Base-by-base conservation (phyloP, 2,329 filamentous ascomycete species). In the Botryotinia calthae region DNA sequence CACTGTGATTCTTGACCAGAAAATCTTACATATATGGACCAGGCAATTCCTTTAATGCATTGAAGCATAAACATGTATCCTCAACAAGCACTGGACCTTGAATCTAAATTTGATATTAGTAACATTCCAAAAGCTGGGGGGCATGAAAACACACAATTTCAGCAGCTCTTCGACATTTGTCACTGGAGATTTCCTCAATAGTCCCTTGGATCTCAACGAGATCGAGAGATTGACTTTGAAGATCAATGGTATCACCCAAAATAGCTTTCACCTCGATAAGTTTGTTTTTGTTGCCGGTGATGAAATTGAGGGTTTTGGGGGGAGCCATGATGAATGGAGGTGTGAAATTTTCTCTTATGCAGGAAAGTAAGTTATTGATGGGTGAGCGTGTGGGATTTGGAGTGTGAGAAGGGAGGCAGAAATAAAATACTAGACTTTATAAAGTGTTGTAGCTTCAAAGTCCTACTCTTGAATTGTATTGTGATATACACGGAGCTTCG, bases 211-310 rank as follows among this genome's bases (percentile, higher is more conserved):
- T 90, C 84, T 99, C 96, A 46, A 92, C 87, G 31, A 98, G 85
- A 80, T 98, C 94, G 44, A 98, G 83, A 51, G 88, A 86, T 82
- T 93, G 89, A 83, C 87, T 95, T 72, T 88, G 87, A 59, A 99
- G 87, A 75, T 91, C 86, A 76, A 98, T 91, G 48, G 85, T 84
- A 73, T 87, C 88, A 14, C 88, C 90, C 4, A 99, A 87, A 78
- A 99, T 98, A 28, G 92, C 91, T 82, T 93, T 90, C 77, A 97
- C 94, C 85, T 99, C 96, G 73, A 87, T 85, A 72, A 99, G 87
- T 85, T 99, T 99, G 85, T 97, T 97, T 80, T 91, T 90, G 84
- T 99, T 99, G 82, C 95, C 93, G 2, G 95, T 98, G 81, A 99
- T 97, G 85, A 99, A 99, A 83, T 97, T 95, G 76, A 99, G 85